Base-by-base conservation (phyloP, 768 basidiomycete genomes). In the Leccinum arenicola region DNA sequence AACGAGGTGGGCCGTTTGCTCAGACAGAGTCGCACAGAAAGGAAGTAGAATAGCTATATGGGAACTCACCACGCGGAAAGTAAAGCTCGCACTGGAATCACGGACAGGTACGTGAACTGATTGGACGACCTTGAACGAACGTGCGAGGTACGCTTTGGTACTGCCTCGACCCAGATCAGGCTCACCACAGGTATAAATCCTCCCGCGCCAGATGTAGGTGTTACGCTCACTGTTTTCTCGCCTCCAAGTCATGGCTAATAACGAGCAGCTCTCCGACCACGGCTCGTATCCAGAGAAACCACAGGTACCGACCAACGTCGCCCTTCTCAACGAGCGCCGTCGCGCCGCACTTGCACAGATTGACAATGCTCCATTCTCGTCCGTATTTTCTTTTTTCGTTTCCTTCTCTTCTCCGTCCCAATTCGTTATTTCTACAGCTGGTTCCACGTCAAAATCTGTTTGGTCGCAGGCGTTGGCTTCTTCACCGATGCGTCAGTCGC, bases 281-380 rank as follows among this genome's bases (percentile, higher is more conserved):
- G 74, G 23, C 5, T 75, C 74, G 4, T 72, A 69, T 47, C 56
- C 60, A 3, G 72, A 74, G 29, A 75, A 74, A 56, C 25, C 27
- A 8, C 55, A 29, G 8, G 7, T 4, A 0, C 52, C 49, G 43
- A 1, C 71, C 68, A 61, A 77, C 66, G 62, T 77, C 66, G 27
- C 71, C 62, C 70, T 66, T 14, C 81, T 91, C 48, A 86, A 89
- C 68, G 84, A 89, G 70, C 83, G 86, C 52, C 85, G 94, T 61
- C 82, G 89, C 17, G 85, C 84, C 36, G 93, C 95, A 33, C 81
- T 97, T 45, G 82, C 87, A 12, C 91, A 95, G 71, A 83, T 96
- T 60, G 94, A 96, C 74, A 87, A 90, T 61, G 94, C 94, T 47
- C 77, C 79, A 48, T 95, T 95, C 75, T 87, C 87, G 89, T 91